Evolutionary conservation across 2,329 filamentous ascomycete species (phyloP), one percentile per base, ranked within the genome.

Genomic region (Xylaria sp.): DNA sequence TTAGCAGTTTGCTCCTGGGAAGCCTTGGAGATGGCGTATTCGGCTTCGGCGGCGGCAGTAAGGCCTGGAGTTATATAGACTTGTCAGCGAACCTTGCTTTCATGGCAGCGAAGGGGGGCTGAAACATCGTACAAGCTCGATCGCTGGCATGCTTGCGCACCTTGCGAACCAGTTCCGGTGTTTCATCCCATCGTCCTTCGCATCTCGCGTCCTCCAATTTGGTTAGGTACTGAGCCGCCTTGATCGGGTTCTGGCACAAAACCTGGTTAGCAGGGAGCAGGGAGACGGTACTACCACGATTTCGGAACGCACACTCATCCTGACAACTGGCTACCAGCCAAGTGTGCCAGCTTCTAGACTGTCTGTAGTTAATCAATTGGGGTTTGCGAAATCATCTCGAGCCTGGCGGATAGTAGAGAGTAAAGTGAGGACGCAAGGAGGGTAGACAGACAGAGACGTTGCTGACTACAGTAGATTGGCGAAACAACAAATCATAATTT

Each of bases 81-180:
- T 25, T 49, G 69, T 76, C 38, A 74, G 69, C 50, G 29, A 67
- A 51, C 27, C 39, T 42, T 67, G 45, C 20, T n/a, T 47, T 56
- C 20, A 29, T 33, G 50, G 59, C 57, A 57, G 59, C 44, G 62
- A 58, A 65, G 38, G 57, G 49, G n/a, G 62, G 55, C 42, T 54
- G 36, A 54, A 53, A 67, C 63, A 70, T 77, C 88, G 74, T 90
- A 97, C 95, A 97, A 80, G 88, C 87, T 79, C 92, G 88, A 68
- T 92, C 88, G 45, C 94, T 91, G 73, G 94, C 92, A 86, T 99
- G 95, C 80, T 99, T 98, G 76, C 91, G 92, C 75, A 98, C 87
- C 81, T 99, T 99, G 78, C 95, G 89, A 74, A 96, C 90, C 70
- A 97, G 86, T 81, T 98, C 95, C 29, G 93, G 92, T 33, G 98